Conservation (phyloP, 2,329 filamentous ascomycete species). For the Fusarium oligoseptatum region DNA sequence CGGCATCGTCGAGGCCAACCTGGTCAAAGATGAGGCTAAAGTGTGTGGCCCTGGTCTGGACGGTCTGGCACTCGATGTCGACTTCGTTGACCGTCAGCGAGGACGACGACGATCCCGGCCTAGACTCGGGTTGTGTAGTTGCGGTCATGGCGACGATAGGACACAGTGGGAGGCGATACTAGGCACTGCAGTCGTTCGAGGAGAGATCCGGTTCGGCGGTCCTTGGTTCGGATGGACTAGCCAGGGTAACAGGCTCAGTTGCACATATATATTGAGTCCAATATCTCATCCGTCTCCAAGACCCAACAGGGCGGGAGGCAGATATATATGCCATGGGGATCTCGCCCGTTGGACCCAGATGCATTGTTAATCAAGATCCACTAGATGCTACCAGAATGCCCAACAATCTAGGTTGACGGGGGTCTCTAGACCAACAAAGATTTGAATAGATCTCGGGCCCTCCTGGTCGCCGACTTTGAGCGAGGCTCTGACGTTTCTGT, state of each 20-base stretch:
- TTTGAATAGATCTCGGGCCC: slow-evolving; percentile 15
- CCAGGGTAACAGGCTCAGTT: slow-evolving; percentile 1
- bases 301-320: neutral
- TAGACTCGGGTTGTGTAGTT: slow-evolving; percentile 37
- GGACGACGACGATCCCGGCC: slow-evolving; percentile 32
- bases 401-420: slow-evolving; percentile 4
- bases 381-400: slow-evolving; percentile 13
- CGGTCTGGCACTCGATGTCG: slow-evolving; percentile 59
- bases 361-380: slow-evolving; percentile 27
- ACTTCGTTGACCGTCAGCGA: slow-evolving; percentile 41
- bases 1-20: slow-evolving; percentile 67
- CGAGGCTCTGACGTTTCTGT: slow-evolving; percentile 15
- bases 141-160: slow-evolving; percentile 10
- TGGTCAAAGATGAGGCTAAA: slow-evolving; percentile 69
- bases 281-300: neutral
- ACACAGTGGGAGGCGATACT: neutral
- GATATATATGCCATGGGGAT: slow-evolving; percentile 28
- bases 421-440: slow-evolving; percentile 10
- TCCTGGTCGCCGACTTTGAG: slow-evolving; percentile 18
- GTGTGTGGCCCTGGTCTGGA: slow-evolving; percentile 56
- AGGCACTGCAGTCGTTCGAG: neutral
- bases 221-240: neutral
- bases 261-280: neutral
- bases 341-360: neutral
- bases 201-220: neutral